Conservation (phyloP, 106 monocot species). For the Dioscorea dumetorum region DNA sequence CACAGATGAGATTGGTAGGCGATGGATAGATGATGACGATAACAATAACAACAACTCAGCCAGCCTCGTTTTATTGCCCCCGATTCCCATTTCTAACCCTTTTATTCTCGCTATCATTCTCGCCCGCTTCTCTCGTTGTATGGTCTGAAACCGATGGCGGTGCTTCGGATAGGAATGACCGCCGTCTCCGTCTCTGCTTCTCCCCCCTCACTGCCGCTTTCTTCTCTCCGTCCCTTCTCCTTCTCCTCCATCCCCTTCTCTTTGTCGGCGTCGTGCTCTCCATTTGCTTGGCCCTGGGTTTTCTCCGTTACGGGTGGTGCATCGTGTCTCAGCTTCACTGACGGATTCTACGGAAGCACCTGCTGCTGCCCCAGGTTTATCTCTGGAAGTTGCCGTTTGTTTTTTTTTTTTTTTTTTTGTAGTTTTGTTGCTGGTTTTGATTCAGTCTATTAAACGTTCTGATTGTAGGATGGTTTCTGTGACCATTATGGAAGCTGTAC, state of each 20-base stretch:
- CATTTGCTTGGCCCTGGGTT: not conserved
- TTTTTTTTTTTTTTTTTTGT: too few species aligned
- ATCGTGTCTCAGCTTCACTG: slow-evolving; percentile 1
- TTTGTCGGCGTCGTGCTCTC: not conserved
- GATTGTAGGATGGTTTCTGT: too few species aligned
- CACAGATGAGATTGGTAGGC: too few species aligned
- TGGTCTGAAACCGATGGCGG: slow-evolving; percentile 9
- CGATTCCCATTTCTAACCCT: too few species aligned
- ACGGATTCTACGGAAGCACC: slow-evolving; percentile 5
- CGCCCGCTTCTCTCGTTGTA: not conserved
- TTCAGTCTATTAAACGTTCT: too few species aligned
- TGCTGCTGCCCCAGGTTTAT: slow-evolving; percentile 1
- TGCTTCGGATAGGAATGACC: slow-evolving; percentile 16
- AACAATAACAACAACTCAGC: too few species aligned
- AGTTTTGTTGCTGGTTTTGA: too few species aligned
- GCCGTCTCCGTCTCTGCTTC: slow-evolving; percentile 10
- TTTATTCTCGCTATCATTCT: too few species aligned
- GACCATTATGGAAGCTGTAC: too few species aligned
- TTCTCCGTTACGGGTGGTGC: not conserved
- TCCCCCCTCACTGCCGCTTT: slow-evolving; percentile 1
- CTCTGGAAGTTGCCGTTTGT: too few species aligned
- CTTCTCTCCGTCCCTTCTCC: not conserved
- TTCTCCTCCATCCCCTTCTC: not conserved
- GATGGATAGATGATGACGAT: too few species aligned
- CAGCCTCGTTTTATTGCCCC: too few species aligned